Base-by-base conservation (phyloP, 2,329 filamentous ascomycete genomes). In the Penicillium sp. region DNA sequence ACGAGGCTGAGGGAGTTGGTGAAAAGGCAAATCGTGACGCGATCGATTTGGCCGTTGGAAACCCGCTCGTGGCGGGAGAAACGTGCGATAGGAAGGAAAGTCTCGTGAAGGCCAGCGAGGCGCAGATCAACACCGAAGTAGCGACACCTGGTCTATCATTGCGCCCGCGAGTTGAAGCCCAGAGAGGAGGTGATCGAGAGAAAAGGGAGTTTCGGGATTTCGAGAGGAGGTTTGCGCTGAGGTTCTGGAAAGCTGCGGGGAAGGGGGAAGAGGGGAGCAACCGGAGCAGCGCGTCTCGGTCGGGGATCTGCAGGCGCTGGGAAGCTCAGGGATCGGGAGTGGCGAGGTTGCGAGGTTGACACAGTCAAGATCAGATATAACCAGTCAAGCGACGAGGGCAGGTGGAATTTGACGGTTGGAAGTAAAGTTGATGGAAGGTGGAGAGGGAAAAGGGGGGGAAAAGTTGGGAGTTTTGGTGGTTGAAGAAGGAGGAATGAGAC, bases 41-140 rank as follows among this genome's bases (percentile, higher is more conserved):
- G 65, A 66, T 60, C 53, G 45, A 26, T 35, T 49, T 33, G 61
- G 62, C 60, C 64, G 65, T 68, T 68, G 65, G 60, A 54, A 49
- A 59, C 56, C 38, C 38, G 64, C 67, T 69, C 64, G 67, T 71
- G 67, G 64, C 65, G 64, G 70, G 54, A 67, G 68, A 73, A 37
- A 75, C 68, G 72, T 73, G 71, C 62, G 62, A 70, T 64, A 51
- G 62, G 54, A 64, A 56, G 50, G 33, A 65, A 56, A 50, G 38
- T 59, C 62, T 69, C 62, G 66, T 64, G 65, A 60, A 64, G 63
- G 63, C 65, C 63, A 63, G 67, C 65, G 62, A 69, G 69, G 68
- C 66, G 70, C 67, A 71, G 67, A 73, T 75, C 72, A 76, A 72
- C 67, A 68, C 63, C 65, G 58, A 69, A 69, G 66, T 66, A 64